Base-by-base conservation (phyloP, 371 early-diverging fungal species). In the Umbelopsis sp. region DNA sequence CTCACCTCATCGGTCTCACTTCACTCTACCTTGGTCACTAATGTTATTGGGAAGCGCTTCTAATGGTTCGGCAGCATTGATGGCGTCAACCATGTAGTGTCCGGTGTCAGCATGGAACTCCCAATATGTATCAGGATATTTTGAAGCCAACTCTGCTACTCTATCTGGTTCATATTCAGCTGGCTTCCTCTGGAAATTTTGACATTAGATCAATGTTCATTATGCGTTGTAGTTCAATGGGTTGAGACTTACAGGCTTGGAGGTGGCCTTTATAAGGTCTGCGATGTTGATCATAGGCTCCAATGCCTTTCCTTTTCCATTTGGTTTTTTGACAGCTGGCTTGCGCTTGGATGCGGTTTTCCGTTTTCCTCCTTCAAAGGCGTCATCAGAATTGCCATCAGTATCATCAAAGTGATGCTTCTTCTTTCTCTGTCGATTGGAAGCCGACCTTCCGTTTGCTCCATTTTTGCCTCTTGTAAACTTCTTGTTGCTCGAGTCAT, bases 121-220 rank as follows among this genome's bases (percentile, higher is more conserved):
- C 89, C 90, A 91, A 63, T 91, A 91, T 11, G 50, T 65, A 71
- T 92, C 92, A 1, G 91, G 92, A 46, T 89, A 80, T 37, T 81
- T 74, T 12, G 72, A 70, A 1, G 91, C 80, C 35, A 92, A 74
- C 20, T 74, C 67, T 45, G 76, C 70, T 18, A 84, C 80, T 32
- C 71, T 63, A 8, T 69, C 72, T 1, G 86, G 86, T 63, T 89
- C 83, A 76, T 70, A 79, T 35, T 63, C 72, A 24, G 72, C 75
- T 93, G 57, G 57, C 18, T 57, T 57, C 29, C 57, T 57, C 78
- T 78, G 41, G 7, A 24, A 70, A 74, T 14, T 12, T 11, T 44
- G 35, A 35, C 51, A 53, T 29, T 57, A 35, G 57, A 35, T 57
- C 18, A 18, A 57, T 57, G 35, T 7, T 29, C 12, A 2, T 0